These are phyloP conservation scores for Leishmania turanica DNA, from an alignment of 208 protist genomes.

Conservation along the genomic window DNA sequence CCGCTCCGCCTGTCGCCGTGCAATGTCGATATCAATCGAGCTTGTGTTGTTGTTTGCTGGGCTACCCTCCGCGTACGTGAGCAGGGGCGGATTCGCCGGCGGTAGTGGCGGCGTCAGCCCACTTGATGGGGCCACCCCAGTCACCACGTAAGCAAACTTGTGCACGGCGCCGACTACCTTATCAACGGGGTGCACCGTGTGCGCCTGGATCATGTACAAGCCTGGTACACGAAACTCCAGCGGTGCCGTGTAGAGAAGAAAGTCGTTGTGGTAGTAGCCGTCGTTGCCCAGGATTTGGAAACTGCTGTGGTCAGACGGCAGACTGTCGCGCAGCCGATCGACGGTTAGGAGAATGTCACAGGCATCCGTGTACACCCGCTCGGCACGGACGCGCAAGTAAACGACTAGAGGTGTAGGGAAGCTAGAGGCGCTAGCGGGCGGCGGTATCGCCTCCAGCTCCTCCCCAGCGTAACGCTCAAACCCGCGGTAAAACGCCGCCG, in stretches of 20 bases:
- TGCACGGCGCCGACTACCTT: conserved; percentile 67
- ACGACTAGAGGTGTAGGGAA: conserved; percentile 32
- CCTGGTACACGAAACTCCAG: conserved; percentile 63
- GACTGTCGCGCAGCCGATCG: conserved; percentile 23
- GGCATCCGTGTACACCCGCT: conserved; percentile 21
- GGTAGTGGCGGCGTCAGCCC: background rate
- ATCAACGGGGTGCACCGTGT: conserved; percentile 57
- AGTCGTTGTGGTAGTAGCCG: conserved; percentile 50
- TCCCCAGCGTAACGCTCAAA: conserved; percentile 21
- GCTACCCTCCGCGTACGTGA: background rate
- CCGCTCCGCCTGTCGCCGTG: conserved; percentile 15
- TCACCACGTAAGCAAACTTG: conserved; percentile 61
- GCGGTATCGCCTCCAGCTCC: conserved; percentile 27
- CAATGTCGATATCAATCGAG: conserved; percentile 31
- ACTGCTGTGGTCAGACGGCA: conserved; percentile 9
- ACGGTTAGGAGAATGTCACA: conserved; percentile 62
- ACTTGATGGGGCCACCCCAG: background rate
- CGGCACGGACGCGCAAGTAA: conserved; percentile 24
- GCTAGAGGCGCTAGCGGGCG: conserved; percentile 2
- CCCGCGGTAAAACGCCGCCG: conserved; percentile 9
- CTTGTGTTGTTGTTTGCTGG: background rate
- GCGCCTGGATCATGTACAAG: conserved; percentile 60
- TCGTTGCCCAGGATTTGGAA: conserved; percentile 55
- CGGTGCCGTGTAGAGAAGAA: conserved; percentile 59
- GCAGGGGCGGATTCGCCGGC: background rate